Evolutionary conservation across 805 yeast genomes (phyloP).

Genomic region (Clavispora phyllophila): DNA sequence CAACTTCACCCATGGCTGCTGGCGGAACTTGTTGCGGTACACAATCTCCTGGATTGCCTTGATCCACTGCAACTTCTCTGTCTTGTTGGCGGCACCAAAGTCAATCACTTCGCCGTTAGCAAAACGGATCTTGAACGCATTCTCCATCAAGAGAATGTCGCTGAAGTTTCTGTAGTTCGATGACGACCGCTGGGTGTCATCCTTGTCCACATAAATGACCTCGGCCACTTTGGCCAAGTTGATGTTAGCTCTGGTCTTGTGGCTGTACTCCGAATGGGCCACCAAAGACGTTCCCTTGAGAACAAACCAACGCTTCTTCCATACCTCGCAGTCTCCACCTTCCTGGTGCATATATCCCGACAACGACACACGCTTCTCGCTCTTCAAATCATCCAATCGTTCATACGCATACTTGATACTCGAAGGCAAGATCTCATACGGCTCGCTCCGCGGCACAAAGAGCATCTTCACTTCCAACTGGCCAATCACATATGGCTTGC

Average conservation of each 20-base stretch:
- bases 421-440: constrained; percentile 61
- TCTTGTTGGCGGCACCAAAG: constrained; percentile 74
- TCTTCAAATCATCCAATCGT: constrained; percentile 25
- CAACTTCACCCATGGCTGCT: constrained; percentile 55
- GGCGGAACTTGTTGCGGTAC: constrained; percentile 50
- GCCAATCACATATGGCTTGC: constrained; percentile 57
- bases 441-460: constrained; percentile 58
- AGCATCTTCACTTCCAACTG: constrained; percentile 63
- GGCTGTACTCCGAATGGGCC: constrained; percentile 70
- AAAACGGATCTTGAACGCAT: constrained; percentile 71
- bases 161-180: constrained; percentile 55
- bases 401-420: constrained; percentile 50
- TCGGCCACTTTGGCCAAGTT: constrained; percentile 65
- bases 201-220: constrained; percentile 42
- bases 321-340: constrained; percentile 80
- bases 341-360: constrained; percentile 81
- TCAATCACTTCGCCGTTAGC: constrained; percentile 77
- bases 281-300: constrained; percentile 66
- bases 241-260: constrained; percentile 68
- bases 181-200: constrained; percentile 21
- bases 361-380: constrained; percentile 22
- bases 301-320: constrained; percentile 72
- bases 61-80: constrained; percentile 65
- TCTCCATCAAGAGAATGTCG: constrained; percentile 63
- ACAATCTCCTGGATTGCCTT: constrained; percentile 51